Percentiles rank a stretch among this genome's conserved stretches.
phyloP scores from a whole-genome alignment of 352 stramenopile genomes.

The Globisporangium mamillatum region DNA sequence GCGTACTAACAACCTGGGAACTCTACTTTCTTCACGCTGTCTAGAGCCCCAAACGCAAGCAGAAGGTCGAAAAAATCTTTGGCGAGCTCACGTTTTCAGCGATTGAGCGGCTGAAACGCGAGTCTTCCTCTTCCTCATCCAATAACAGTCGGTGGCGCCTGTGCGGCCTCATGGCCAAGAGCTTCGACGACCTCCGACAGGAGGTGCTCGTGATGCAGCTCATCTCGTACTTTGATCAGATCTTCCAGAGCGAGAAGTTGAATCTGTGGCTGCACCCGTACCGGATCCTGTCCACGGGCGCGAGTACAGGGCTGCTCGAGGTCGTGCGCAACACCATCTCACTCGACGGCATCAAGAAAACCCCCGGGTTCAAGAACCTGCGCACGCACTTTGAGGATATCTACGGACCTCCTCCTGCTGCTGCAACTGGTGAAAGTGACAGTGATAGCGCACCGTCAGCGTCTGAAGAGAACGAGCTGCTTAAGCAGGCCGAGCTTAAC shows the following conservation, averaged over 20 bases:
- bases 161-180: slow-evolving; percentile 94
- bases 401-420: slow-evolving; percentile 72
- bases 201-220: slow-evolving; percentile 98
- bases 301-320: slow-evolving; percentile 94
- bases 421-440: slow-evolving; percentile 42
- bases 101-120: slow-evolving; percentile 36
- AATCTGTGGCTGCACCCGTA: slow-evolving; percentile 94
- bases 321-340: slow-evolving; percentile 95
- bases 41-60: slow-evolving; percentile 26
- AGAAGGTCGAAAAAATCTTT: slow-evolving; percentile 62
- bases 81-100: slow-evolving; percentile 61
- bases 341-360: slow-evolving; percentile 96
- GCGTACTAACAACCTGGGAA: background rate
- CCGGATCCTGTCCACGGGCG: slow-evolving; percentile 94
- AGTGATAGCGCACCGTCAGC: slow-evolving; percentile 10
- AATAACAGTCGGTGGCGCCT: slow-evolving; percentile 34
- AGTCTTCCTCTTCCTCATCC: slow-evolving; percentile 1
- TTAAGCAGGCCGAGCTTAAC: slow-evolving; percentile 70
- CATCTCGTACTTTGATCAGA: slow-evolving; percentile 93
- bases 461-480: slow-evolving; percentile 23
- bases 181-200: slow-evolving; percentile 96
- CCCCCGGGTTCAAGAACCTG: slow-evolving; percentile 78
- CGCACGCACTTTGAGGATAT: slow-evolving; percentile 91
- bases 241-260: slow-evolving; percentile 91
- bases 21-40: background rate